A percentile compares a stretch with the other conserved stretches of the same genome.
These are phyloP conservation scores for Lasiodiplodia sp. DNA, from an alignment of 2,329 filamentous ascomycete genomes.

Conservation along the genomic window DNA sequence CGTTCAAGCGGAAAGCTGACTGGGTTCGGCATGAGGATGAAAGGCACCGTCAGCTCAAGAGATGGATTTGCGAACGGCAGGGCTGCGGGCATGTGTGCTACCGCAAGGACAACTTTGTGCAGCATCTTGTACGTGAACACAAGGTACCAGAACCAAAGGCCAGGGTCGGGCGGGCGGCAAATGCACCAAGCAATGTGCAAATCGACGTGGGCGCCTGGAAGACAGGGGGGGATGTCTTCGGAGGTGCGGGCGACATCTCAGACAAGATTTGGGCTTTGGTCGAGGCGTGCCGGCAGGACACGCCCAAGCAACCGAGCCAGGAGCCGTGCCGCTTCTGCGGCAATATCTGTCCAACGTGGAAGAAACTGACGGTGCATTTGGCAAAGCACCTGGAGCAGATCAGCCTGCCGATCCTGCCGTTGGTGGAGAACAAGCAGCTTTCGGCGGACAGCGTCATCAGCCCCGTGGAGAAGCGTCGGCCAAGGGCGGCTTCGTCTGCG, in stretches of 20 bases:
- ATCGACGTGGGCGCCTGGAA: background rate
- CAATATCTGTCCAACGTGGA: slow-evolving; percentile 82
- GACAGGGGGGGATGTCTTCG: background rate
- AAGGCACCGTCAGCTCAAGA: slow-evolving; percentile 85
- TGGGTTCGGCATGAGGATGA: slow-evolving; percentile 97
- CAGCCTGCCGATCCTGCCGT: slow-evolving; percentile 75
- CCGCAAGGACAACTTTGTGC: slow-evolving; percentile 89
- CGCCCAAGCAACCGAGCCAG: slow-evolving; percentile 68
- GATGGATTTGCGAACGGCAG: slow-evolving; percentile 84
- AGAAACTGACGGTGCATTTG: slow-evolving; percentile 91
- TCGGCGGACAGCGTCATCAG: slow-evolving; percentile 48
- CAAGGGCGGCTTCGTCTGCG: slow-evolving; percentile 16
- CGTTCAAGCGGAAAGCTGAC: slow-evolving; percentile 94
- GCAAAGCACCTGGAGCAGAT: slow-evolving; percentile 95
- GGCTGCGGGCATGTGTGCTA: slow-evolving; percentile 86
- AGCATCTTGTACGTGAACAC: slow-evolving; percentile 91
- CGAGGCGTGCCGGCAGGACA: slow-evolving; percentile 78
- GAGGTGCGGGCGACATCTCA: slow-evolving; percentile 3
- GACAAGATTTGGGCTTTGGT: slow-evolving; percentile 80
- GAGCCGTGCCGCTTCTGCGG: slow-evolving; percentile 90
- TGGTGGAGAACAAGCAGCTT: slow-evolving; percentile 49
- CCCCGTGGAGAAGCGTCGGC: slow-evolving; percentile 42
- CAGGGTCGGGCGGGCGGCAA: slow-evolving; percentile 64
- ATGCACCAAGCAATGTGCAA: slow-evolving; percentile 31
- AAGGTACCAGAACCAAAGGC: slow-evolving; percentile 83